phyloP scores from a whole-genome alignment of 805 yeast species.

The Teunomyces pallodes region DNA sequence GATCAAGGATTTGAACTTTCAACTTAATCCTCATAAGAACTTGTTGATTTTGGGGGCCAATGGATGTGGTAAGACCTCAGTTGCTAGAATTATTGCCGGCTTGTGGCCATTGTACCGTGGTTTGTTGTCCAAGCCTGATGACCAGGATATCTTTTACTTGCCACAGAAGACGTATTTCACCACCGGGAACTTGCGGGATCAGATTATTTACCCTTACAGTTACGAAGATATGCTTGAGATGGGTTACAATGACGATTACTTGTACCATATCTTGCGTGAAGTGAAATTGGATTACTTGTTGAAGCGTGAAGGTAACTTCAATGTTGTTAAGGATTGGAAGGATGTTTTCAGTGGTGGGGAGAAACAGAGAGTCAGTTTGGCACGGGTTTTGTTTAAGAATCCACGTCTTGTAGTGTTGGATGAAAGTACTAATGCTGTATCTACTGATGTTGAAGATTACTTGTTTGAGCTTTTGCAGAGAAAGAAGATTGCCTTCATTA shows the following conservation, averaged over 20 bases:
- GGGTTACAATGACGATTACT: conserved; percentile 68
- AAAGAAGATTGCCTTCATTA: conserved; percentile 72
- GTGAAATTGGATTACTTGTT: conserved; percentile 81
- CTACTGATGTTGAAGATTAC: conserved; percentile 85
- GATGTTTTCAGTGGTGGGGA: conserved; percentile 97
- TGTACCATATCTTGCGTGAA: conserved; percentile 64
- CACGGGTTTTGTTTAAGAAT: conserved; percentile 74
- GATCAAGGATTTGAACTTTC: conserved; percentile 59
- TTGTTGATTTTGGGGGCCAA: conserved; percentile 81
- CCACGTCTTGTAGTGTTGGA: conserved; percentile 83
- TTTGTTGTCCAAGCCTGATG: conserved; percentile 71
- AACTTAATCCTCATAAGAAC: conserved; percentile 59
- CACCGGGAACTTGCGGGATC: conserved; percentile 84
- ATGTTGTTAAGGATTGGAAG: conserved; percentile 70
- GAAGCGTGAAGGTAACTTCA: conserved; percentile 59
- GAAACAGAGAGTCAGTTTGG: conserved; percentile 85
- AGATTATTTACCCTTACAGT: conserved; percentile 81
- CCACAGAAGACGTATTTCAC: conserved; percentile 87
- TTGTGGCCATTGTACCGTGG: conserved; percentile 91
- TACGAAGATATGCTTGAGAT: conserved; percentile 71
- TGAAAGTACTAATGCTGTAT: conserved; percentile 92
- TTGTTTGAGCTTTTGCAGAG: conserved; percentile 72
- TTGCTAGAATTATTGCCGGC: conserved; percentile 79
- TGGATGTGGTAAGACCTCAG: conserved; percentile 87
- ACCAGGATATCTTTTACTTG: conserved; percentile 67